Conservation (phyloP, 257 asterid species). For the Agastache rugosa region DNA sequence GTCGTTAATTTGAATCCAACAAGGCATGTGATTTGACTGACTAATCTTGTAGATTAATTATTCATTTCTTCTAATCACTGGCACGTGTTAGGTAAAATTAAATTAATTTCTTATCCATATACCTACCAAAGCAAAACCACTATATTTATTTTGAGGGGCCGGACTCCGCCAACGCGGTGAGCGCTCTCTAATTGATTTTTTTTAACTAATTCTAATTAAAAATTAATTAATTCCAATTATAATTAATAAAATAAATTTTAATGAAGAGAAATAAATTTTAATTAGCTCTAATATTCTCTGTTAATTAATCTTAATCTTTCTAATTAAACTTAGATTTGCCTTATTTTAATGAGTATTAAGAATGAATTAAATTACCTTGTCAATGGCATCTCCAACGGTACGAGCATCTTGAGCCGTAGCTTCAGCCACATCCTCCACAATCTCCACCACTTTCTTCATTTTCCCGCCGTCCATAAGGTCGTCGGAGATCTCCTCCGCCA, state of each 20-base stretch:
- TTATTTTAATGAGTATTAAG: too few species aligned
- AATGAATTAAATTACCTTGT: slow-evolving; percentile 50
- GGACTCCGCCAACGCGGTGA: too few species aligned
- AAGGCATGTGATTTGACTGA: slow-evolving; percentile 21
- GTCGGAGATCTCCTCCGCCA: slow-evolving; percentile 58
- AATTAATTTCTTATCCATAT: not conserved
- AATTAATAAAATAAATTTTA: too few species aligned
- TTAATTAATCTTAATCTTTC: too few species aligned
- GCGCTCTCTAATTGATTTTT: too few species aligned
- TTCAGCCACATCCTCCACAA: slow-evolving; percentile 63
- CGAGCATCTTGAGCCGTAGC: slow-evolving; percentile 56
- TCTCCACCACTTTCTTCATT: slow-evolving; percentile 45
- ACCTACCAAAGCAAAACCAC: not conserved
- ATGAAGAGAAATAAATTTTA: too few species aligned
- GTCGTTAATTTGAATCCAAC: slow-evolving; percentile 1
- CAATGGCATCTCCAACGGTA: slow-evolving; percentile 55
- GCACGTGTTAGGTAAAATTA: not conserved
- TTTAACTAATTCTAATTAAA: not conserved
- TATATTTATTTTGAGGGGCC: not conserved
- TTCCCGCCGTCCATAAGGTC: slow-evolving; percentile 57
- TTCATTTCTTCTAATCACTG: not conserved
- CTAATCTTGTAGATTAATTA: slow-evolving; percentile 10
- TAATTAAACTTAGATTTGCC: not conserved
- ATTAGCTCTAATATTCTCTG: too few species aligned
- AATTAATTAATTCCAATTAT: too few species aligned